A percentile compares a stretch with the other conserved stretches of the same genome.
These are phyloP conservation scores for Dictyostelium brefeldianum DNA, from an alignment of 78 protist species.

Conservation along the genomic window DNA sequence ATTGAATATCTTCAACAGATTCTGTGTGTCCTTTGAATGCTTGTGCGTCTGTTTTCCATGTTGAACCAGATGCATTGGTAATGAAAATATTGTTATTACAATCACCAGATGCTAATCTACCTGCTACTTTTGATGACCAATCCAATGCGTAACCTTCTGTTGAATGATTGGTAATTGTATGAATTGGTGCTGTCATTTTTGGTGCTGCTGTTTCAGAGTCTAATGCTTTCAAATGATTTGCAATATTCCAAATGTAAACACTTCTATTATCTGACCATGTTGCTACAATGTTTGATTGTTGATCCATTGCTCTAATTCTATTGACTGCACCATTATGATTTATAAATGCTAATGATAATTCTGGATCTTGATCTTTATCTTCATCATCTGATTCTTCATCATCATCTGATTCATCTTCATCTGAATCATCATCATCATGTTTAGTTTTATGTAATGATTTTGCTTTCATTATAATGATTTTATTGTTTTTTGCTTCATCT, in stretches of 20 bases:
- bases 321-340: constrained; percentile 89
- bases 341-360: constrained; percentile 66
- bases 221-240: constrained; percentile 62
- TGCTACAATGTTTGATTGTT: constrained; percentile 85
- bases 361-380: constrained; percentile 85
- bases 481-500: constrained; percentile 84
- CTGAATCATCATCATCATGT: constrained; percentile 83
- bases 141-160: constrained; percentile 96
- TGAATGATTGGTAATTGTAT: constrained; percentile 62
- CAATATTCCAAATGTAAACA: constrained; percentile 85
- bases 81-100: constrained; percentile 75
- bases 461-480: constrained; percentile 82
- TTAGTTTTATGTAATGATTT: constrained; percentile 83
- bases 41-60: constrained; percentile 79
- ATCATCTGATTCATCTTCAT: constrained; percentile 76
- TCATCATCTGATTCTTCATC: constrained; percentile 81
- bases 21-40: constrained; percentile 86
- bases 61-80: constrained; percentile 20
- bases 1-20: constrained; percentile 95
- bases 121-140: constrained; percentile 87
- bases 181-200: constrained; percentile 56
- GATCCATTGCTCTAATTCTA: constrained; percentile 94
- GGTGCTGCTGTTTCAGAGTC: constrained; percentile 34
- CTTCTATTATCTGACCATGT: constrained; percentile 91
- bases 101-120: constrained; percentile 92